phyloP scores from a whole-genome alignment of 805 yeast genomes.

The Wickerhamomyces rabaulensis region DNA sequence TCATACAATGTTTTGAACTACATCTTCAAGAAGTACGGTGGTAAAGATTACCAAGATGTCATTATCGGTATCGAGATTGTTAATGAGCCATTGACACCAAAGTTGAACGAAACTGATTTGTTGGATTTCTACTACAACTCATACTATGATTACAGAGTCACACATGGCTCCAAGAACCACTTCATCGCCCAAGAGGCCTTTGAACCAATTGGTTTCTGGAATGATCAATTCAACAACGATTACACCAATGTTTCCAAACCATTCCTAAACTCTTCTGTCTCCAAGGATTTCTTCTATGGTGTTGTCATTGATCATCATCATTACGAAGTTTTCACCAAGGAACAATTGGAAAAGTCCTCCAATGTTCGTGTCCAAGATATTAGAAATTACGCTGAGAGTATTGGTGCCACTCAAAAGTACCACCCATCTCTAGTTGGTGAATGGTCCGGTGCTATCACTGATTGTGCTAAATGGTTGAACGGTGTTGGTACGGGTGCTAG shows the following conservation, averaged over 20 bases:
- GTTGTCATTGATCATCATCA: slow-evolving; percentile 85
- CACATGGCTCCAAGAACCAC: slow-evolving; percentile 26
- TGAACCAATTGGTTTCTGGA: slow-evolving; percentile 49
- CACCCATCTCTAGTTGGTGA: slow-evolving; percentile 60
- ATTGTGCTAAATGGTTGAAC: slow-evolving; percentile 65
- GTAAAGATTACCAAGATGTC: slow-evolving; percentile 43
- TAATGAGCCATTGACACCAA: slow-evolving; percentile 65
- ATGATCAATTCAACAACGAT: slow-evolving; percentile 33
- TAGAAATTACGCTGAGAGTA: slow-evolving; percentile 27
- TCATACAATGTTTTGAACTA: slow-evolving; percentile 46
- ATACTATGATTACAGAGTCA: slow-evolving; percentile 23
- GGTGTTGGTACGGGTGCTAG: slow-evolving; percentile 67
- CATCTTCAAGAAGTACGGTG: slow-evolving; percentile 50
- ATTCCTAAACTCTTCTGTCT: slow-evolving; percentile 12
- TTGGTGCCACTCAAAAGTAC: slow-evolving; percentile 28
- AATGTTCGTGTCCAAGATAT: slow-evolving; percentile 28
- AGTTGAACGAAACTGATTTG: slow-evolving; percentile 35
- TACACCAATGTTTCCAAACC: slow-evolving; percentile 24
- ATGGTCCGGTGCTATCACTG: slow-evolving; percentile 69
- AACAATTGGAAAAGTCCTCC: slow-evolving; percentile 45
- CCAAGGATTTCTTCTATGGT: slow-evolving; percentile 36
- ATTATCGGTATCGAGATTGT: slow-evolving; percentile 64
- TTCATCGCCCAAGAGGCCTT: slow-evolving; percentile 68
- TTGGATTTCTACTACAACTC: slow-evolving; percentile 28
- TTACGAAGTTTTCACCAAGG: slow-evolving; percentile 76